Percentiles rank a stretch among this genome's conserved stretches.
phyloP scores from a whole-genome alignment of 768 basidiomycete species.

The Tephrocybe sp. region DNA sequence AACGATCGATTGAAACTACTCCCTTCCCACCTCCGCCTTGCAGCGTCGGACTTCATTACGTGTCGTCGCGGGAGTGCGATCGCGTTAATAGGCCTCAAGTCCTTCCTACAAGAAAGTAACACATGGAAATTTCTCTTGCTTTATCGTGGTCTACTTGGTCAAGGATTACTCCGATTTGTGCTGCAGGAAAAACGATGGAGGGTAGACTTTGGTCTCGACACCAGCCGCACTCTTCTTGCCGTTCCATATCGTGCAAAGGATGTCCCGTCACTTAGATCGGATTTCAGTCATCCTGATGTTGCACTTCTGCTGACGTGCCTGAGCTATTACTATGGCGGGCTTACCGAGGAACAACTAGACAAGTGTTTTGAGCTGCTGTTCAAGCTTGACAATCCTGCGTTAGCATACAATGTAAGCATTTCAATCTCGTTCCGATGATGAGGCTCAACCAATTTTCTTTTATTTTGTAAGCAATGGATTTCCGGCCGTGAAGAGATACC shows the following conservation, averaged over 20 bases:
- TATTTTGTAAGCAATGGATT: constrained; percentile 3
- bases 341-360: constrained; percentile 34
- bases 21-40: constrained; percentile 13
- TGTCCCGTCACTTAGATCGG: constrained; percentile 39
- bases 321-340: constrained; percentile 47
- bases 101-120: not conserved
- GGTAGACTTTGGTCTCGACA: constrained; percentile 49
- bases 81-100: too few relatives aligned
- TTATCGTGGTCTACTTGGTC: constrained; percentile 40
- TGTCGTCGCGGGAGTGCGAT: not conserved
- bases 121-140: constrained; percentile 38
- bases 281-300: constrained; percentile 54
- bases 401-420: constrained; percentile 31
- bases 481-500: constrained; percentile 23
- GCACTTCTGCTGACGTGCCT: constrained; percentile 43
- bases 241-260: constrained; percentile 56
- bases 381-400: constrained; percentile 36
- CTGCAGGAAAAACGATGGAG: constrained; percentile 42
- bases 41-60: constrained; percentile 24
- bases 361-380: constrained; percentile 34
- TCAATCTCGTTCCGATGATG: not conserved
- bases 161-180: constrained; percentile 35
- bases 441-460: not conserved
- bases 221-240: constrained; percentile 39
- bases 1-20: constrained; percentile 18